Evolutionary conservation across 192 early-diverging fungal species (phyloP), one percentile per base, ranked within the genome.

Genomic region (Chytriomyces confervae): DNA sequence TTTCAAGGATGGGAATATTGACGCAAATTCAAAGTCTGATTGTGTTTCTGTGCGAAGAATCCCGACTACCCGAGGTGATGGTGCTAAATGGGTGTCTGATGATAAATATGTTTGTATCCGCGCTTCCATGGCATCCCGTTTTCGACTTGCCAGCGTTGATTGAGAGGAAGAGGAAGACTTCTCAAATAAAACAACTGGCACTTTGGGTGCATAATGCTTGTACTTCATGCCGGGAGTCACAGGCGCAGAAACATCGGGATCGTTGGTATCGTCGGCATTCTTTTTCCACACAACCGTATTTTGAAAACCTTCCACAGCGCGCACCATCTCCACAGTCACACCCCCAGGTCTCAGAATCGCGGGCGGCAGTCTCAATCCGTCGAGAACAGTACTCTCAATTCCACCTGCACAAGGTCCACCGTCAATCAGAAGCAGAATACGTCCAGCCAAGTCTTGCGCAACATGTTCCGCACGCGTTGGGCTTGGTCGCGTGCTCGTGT

Each of bases 201-300:
- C 94, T 27, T 93, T 88, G 7, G 98, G 98, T 29, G 94, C 93
- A 78, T 99, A 99, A 84, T 99, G 98, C 6, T 95, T 84, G 81
- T 99, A 99, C 81, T 99, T 99, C 98, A 99, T 99, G 11, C 98
- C 98, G 24, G 98, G 98, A 20, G 98, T 97, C 0, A 94, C 96
- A 0, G 98, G 98, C 9, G 89, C 84, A 27, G 78, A 77, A 8
- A 51, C 46, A n/a, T 76, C 74, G 6, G 36, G 13, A 16, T 62
- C 61, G 7, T 29, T 46, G 44, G 18, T 44, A 20, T 57, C 53
- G 11, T 57, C 53, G 13, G 78, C 80, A 63, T 93, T 92, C 57
- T 92, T 92, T 48, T 86, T 85, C 74, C 95, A 99, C 8, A 97
- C 93, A 60, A 90, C 86, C 18, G 94, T 69, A 8, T 75, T 24